Conservation (phyloP, 2,329 filamentous ascomycete species). For the Pseudogymnoascus sp. region DNA sequence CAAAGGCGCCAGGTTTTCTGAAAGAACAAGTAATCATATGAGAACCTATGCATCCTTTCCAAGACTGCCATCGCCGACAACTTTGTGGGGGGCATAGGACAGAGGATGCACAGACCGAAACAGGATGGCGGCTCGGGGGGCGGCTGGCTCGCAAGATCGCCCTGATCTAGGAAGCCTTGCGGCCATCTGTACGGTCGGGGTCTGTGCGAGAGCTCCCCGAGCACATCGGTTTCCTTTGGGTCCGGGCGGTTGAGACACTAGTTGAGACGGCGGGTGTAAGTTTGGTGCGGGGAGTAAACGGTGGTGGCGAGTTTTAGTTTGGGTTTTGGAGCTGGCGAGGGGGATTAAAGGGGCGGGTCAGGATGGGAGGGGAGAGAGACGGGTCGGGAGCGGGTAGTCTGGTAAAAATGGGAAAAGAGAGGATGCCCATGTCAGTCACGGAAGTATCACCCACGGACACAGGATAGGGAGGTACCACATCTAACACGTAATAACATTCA, state of each 20-base stretch:
- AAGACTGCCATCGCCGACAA: too few relatives aligned
- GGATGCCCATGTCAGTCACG: not conserved
- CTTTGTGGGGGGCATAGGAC: not conserved
- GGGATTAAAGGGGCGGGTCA: not conserved
- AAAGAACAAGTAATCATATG: too few relatives aligned
- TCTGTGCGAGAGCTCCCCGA: not conserved
- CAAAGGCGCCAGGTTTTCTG: too few relatives aligned
- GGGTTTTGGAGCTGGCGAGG: not conserved
- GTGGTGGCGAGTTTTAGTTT: not conserved
- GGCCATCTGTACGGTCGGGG: not conserved
- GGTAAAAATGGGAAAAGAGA: not conserved
- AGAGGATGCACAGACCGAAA: not conserved
- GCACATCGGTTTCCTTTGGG: not conserved
- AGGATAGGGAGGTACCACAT: not conserved
- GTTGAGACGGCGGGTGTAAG: not conserved
- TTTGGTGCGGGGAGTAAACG: not conserved
- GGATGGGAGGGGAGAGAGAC: not conserved
- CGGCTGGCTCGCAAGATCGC: not conserved
- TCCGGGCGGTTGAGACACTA: not conserved
- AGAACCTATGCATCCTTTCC: too few relatives aligned
- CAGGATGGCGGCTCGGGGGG: not conserved
- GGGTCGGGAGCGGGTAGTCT: not conserved
- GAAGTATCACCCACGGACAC: not conserved
- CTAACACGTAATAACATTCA: slow-evolving; percentile 5
- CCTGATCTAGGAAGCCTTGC: not conserved